Percentiles rank a stretch among this genome's conserved stretches.
phyloP scores from a whole-genome alignment of 441 rosid species.

The Brassica balearica region DNA sequence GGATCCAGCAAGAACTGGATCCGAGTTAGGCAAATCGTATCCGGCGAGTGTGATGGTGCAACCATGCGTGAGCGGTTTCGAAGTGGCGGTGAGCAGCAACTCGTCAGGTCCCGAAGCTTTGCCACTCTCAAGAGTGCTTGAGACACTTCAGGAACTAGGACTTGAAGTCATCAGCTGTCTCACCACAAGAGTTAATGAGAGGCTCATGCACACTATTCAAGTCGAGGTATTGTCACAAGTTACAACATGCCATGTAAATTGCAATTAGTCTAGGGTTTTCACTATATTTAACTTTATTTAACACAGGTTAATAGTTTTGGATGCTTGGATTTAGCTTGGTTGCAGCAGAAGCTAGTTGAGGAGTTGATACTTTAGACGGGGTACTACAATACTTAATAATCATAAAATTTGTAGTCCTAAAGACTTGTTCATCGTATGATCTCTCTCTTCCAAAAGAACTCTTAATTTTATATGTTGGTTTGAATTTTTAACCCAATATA shows the following conservation, averaged over 20 bases:
- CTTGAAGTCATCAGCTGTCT: slow-evolving; percentile 59
- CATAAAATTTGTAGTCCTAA: slow-evolving; percentile 3
- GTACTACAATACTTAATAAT: slow-evolving; percentile 15
- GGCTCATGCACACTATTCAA: slow-evolving; percentile 59
- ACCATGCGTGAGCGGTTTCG: slow-evolving; percentile 63
- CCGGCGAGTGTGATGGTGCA: slow-evolving; percentile 48
- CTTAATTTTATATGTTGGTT: background rate
- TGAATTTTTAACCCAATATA: background rate
- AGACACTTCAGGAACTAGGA: slow-evolving; percentile 59
- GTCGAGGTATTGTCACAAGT: slow-evolving; percentile 54
- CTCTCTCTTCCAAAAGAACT: slow-evolving; percentile 5
- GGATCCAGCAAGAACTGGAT: slow-evolving; percentile 8
- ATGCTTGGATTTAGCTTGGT: slow-evolving; percentile 45
- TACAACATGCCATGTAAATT: slow-evolving; percentile 21
- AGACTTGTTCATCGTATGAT: slow-evolving; percentile 32
- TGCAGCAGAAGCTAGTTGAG: slow-evolving; percentile 55
- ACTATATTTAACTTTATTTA: background rate
- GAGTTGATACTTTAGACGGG: slow-evolving; percentile 37
- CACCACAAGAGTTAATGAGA: slow-evolving; percentile 62
- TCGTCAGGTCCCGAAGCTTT: slow-evolving; percentile 50
- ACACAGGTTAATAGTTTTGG: slow-evolving; percentile 50
- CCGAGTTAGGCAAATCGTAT: slow-evolving; percentile 33
- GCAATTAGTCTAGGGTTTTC: slow-evolving; percentile 24
- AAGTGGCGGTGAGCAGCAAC: slow-evolving; percentile 54
- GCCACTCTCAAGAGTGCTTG: slow-evolving; percentile 62